Percentiles rank a stretch among this genome's conserved stretches.
Evolutionary conservation across 352 stramenopile genomes (phyloP).

Genomic region (Globisporangium spiculum): DNA sequence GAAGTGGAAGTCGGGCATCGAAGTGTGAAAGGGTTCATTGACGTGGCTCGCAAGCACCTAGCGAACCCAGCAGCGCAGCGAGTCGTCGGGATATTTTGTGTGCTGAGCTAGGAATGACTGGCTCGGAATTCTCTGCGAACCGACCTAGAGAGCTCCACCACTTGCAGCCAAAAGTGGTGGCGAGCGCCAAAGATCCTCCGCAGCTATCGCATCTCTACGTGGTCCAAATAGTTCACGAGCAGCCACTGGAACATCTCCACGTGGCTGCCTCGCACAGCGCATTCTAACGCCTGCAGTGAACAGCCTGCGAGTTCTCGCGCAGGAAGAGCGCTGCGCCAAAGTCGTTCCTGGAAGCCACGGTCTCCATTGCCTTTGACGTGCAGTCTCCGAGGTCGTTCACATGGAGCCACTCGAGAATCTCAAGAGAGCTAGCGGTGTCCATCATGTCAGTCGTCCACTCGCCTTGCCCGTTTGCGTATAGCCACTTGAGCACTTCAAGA

Average conservation of each 20-base stretch:
- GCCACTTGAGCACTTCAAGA: constrained; percentile 10
- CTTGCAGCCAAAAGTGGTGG: not conserved
- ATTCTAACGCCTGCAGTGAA: not conserved
- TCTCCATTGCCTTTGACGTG: not conserved
- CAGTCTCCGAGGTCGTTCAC: not conserved
- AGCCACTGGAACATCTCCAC: not conserved
- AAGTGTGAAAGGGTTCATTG: not conserved
- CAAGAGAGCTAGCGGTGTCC: not conserved
- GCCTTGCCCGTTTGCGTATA: not conserved
- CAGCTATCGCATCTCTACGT: not conserved
- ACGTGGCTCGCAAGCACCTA: not conserved
- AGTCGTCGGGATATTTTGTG: not conserved
- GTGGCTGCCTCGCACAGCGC: not conserved
- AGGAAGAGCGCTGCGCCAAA: not conserved
- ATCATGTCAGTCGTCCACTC: constrained; percentile 1
- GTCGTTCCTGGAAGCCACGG: not conserved
- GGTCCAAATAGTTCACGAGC: not conserved
- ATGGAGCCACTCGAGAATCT: constrained; percentile 11
- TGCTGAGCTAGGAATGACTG: not conserved
- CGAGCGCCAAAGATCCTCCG: not conserved
- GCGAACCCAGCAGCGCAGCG: not conserved
- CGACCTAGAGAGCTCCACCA: not conserved
- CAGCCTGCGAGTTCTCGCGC: not conserved
- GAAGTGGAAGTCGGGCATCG: not conserved
- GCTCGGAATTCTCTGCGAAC: not conserved